Base-by-base conservation (phyloP, 208 protist species). In the Leishmania gerbilli region DNA sequence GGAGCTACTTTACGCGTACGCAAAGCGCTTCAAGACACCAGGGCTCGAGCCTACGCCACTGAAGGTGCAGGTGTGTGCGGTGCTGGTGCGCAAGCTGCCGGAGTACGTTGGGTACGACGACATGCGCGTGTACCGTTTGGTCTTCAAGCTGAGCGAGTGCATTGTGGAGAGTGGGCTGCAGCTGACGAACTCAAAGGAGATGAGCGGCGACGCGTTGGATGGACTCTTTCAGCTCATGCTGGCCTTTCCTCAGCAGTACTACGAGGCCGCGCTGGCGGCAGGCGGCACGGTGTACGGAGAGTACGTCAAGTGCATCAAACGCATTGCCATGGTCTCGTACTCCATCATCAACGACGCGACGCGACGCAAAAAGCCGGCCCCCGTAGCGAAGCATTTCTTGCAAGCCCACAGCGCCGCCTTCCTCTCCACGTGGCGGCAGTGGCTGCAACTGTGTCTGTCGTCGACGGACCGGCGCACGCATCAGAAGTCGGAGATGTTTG, bases 61-160 rank as follows among this genome's bases (percentile, higher is more conserved):
- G 60, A 95, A 93, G 80, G 42, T 95, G 53, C 47, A 87, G 58
- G 84, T 92, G 47, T 91, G 86, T 47, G 76, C 77, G 0, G 78
- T 79, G 42, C 79, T 96, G 34, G 47, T 96, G 45, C 76, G 76
- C 24, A 85, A 81, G 53, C 86, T 98, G 51, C 87, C 91, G 3
- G 51, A 79, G 42, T 98, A 93, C 82, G 62, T 93, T 24, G 86
- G 86, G 24, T 92, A 95, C 84, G 76, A 89, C n/a, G 91, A 95
- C 71, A 85, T 95, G 74, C 86, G 87, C 1, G 86, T 98, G 13
- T 89, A 87, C 31, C 93, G 91, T 49, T 72, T 92, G n/a, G 82
- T 90, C 7, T 89, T 98, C 47, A 98, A 98, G 72, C 71, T 92
- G 45, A 91, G 92, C 80, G 91, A 98, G 79, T 96, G 95, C 68